These are phyloP conservation scores for Clavispora santaluciae DNA, from an alignment of 805 yeast species.

Conservation along the genomic window DNA sequence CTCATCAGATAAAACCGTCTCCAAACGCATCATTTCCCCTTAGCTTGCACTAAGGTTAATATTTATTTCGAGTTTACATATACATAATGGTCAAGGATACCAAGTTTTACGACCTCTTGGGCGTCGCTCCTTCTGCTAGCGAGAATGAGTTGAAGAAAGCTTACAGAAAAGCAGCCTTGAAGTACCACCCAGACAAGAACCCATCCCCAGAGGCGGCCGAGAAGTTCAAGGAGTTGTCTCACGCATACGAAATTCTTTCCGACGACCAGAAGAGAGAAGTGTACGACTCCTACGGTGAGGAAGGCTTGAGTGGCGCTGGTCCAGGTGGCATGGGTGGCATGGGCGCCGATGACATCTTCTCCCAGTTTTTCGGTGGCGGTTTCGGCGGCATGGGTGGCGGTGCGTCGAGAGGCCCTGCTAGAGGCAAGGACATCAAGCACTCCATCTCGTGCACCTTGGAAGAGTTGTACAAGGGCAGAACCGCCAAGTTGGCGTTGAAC, in stretches of 20 bases:
- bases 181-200: constrained; percentile 74
- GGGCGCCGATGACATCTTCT: constrained; percentile 70
- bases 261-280: constrained; percentile 85
- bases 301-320: constrained; percentile 61
- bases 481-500: constrained; percentile 88
- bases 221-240: constrained; percentile 85
- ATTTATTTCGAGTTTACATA: constrained; percentile 5
- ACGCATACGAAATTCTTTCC: constrained; percentile 82
- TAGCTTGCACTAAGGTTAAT: background rate
- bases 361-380: constrained; percentile 77
- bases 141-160: constrained; percentile 76
- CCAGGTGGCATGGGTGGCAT: constrained; percentile 49
- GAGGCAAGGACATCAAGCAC: constrained; percentile 90
- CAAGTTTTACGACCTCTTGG: constrained; percentile 67
- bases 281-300: constrained; percentile 89
- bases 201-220: constrained; percentile 81
- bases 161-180: constrained; percentile 75
- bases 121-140: constrained; percentile 64
- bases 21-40: constrained; percentile 1
- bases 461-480: constrained; percentile 90
- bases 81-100: constrained; percentile 70
- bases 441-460: constrained; percentile 80
- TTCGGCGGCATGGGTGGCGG: constrained; percentile 54
- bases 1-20: constrained; percentile 9
- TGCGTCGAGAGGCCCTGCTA: constrained; percentile 77